Evolutionary conservation across 2,329 filamentous ascomycete genomes (phyloP).

Genomic region (Claviceps monticola): DNA sequence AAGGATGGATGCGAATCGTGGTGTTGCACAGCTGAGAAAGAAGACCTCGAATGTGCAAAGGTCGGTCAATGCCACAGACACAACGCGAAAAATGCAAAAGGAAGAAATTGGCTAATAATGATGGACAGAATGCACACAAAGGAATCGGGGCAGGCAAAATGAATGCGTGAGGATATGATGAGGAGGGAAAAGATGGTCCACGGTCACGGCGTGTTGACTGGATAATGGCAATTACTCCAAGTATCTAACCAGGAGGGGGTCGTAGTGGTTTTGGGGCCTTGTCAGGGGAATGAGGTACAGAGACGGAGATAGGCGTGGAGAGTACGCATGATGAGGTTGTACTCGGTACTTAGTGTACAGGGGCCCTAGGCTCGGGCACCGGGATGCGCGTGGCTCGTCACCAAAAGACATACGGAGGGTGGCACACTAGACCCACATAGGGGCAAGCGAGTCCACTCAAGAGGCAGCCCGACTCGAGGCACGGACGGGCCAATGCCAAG

Average conservation of each 20-base stretch:
- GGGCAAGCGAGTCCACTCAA: too few species aligned
- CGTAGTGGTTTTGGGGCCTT: background rate
- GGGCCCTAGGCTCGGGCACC: background rate
- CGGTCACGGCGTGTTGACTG: background rate
- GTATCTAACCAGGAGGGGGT: background rate
- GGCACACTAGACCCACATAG: too few species aligned
- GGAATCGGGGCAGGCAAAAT: background rate
- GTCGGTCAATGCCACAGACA: background rate
- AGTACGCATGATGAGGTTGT: background rate
- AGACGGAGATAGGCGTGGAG: background rate
- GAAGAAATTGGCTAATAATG: background rate
- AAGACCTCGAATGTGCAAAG: background rate
- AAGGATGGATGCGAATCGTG: background rate
- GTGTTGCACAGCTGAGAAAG: background rate
- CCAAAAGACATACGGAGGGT: too few species aligned
- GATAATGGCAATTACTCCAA: too few species aligned
- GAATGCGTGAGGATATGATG: conserved; percentile 2
- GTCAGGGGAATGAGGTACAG: background rate
- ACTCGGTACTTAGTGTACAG: background rate
- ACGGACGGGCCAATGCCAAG: too few species aligned
- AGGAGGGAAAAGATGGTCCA: background rate
- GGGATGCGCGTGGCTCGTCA: background rate
- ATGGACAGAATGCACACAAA: conserved; percentile 1
- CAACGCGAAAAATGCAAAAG: background rate
- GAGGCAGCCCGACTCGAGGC: too few species aligned